Evolutionary conservation across 78 protist species (phyloP).

Genomic region (slime mould (Dictyostelium discoideum)): DNA sequence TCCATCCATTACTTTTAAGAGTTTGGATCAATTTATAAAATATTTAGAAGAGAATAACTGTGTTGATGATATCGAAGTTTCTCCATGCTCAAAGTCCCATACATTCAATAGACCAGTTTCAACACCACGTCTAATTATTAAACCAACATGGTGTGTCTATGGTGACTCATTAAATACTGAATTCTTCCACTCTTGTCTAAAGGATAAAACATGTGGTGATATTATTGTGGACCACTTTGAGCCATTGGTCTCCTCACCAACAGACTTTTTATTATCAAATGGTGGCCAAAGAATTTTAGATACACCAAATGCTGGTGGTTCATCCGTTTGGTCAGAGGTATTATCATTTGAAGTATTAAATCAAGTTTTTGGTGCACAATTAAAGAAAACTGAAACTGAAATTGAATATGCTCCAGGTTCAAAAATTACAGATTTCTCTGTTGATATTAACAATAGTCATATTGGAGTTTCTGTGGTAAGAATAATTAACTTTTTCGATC

Average conservation of each 20-base stretch:
- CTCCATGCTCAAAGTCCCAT: slow-evolving; percentile 55
- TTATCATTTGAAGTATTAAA: slow-evolving; percentile 70
- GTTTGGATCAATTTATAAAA: slow-evolving; percentile 26
- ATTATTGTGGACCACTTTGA: slow-evolving; percentile 72
- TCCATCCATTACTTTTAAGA: slow-evolving; percentile 30
- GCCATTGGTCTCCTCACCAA: slow-evolving; percentile 51
- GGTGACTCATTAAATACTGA: slow-evolving; percentile 41
- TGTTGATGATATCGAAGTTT: slow-evolving; percentile 6
- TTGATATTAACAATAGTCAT: slow-evolving; percentile 50
- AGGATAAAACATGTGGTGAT: slow-evolving; percentile 56
- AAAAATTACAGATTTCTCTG: slow-evolving; percentile 84
- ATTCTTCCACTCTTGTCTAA: slow-evolving; percentile 29
- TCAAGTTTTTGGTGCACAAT: slow-evolving; percentile 41
- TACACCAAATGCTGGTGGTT: slow-evolving; percentile 89
- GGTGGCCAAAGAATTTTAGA: slow-evolving; percentile 71
- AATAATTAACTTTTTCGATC: slow-evolving; percentile 78
- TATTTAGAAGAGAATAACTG: slow-evolving; percentile 23
- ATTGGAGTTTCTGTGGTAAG: slow-evolving; percentile 81
- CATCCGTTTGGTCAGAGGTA: slow-evolving; percentile 86
- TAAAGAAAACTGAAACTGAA: slow-evolving; percentile 80
- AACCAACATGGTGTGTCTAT: slow-evolving; percentile 76
- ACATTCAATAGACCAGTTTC: slow-evolving; percentile 54
- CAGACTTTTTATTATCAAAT: slow-evolving; percentile 32
- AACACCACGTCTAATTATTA: not conserved
- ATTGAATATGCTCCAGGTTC: slow-evolving; percentile 71